Evolutionary conservation across 176 grass and related monocot genomes (phyloP).

Genomic region (Elaeis guineensis): DNA sequence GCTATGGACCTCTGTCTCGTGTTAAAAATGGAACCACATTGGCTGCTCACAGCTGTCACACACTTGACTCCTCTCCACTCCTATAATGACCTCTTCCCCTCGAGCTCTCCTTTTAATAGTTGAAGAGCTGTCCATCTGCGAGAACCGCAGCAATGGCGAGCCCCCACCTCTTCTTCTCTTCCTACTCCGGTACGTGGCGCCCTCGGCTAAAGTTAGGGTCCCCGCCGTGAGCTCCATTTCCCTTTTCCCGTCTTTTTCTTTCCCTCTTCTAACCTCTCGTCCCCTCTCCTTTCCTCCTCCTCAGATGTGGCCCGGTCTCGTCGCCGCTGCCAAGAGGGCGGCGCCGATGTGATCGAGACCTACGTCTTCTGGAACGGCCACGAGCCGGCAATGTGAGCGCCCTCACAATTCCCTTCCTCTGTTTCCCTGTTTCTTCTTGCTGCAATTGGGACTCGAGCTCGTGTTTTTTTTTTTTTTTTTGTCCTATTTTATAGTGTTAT

Average conservation of each 20-base stretch:
- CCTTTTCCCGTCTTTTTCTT: not conserved
- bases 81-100: no score
- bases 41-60: no score
- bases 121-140: no score
- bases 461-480: no score
- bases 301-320: slow-evolving; percentile 94
- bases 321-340: slow-evolving; percentile 77
- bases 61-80: no score
- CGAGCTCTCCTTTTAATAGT: no score
- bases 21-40: no score
- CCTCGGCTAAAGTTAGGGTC: slow-evolving; percentile 59
- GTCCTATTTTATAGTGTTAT: slow-evolving; percentile 54
- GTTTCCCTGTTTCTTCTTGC: not conserved
- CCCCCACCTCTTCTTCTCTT: not conserved
- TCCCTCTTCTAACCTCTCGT: not conserved
- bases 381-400: slow-evolving; percentile 59
- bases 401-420: not conserved
- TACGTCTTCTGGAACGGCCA: slow-evolving; percentile 99
- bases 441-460: no score
- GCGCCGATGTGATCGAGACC: slow-evolving; percentile 75
- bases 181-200: slow-evolving; percentile 2
- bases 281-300: not conserved
- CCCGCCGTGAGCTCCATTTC: slow-evolving; percentile 41
- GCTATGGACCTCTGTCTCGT: no score
- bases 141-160: not conserved